These are phyloP conservation scores for Lotmaria passim DNA, from an alignment of 208 protist species.

Conservation along the genomic window DNA sequence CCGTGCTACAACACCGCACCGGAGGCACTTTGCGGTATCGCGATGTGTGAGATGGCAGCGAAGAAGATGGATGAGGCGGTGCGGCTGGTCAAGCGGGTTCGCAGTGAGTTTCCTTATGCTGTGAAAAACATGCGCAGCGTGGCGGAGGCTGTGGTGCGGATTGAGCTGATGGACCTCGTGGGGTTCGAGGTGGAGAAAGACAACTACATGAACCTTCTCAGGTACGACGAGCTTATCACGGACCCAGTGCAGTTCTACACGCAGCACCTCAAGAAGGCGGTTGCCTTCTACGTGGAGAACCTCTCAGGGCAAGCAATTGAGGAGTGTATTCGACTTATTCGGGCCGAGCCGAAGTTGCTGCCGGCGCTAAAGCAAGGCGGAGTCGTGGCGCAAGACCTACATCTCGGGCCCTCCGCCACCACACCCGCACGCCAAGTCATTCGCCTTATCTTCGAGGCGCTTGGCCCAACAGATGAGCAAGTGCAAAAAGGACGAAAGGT, in stretches of 20 bases:
- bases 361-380: constrained; percentile 68
- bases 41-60: constrained; percentile 73
- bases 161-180: constrained; percentile 75
- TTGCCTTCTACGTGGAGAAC: constrained; percentile 80
- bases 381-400: constrained; percentile 55
- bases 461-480: constrained; percentile 71
- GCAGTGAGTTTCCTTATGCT: constrained; percentile 76
- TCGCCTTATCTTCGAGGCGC: constrained; percentile 70
- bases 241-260: constrained; percentile 76
- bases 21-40: constrained; percentile 78
- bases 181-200: constrained; percentile 81
- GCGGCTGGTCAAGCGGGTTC: constrained; percentile 45
- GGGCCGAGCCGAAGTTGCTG: constrained; percentile 77
- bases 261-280: constrained; percentile 71
- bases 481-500: constrained; percentile 68
- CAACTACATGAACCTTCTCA: constrained; percentile 77
- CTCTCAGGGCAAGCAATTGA: constrained; percentile 66
- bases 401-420: constrained; percentile 45
- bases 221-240: constrained; percentile 68
- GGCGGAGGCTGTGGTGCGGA: constrained; percentile 77
- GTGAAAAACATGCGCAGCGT: constrained; percentile 74
- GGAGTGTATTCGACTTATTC: constrained; percentile 77
- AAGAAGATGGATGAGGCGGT: constrained; percentile 58
- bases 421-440: constrained; percentile 79
- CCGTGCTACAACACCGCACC: constrained; percentile 83